phyloP scores from a whole-genome alignment of 164 flowering plant genomes.

The Umbilicus rupestris region DNA sequence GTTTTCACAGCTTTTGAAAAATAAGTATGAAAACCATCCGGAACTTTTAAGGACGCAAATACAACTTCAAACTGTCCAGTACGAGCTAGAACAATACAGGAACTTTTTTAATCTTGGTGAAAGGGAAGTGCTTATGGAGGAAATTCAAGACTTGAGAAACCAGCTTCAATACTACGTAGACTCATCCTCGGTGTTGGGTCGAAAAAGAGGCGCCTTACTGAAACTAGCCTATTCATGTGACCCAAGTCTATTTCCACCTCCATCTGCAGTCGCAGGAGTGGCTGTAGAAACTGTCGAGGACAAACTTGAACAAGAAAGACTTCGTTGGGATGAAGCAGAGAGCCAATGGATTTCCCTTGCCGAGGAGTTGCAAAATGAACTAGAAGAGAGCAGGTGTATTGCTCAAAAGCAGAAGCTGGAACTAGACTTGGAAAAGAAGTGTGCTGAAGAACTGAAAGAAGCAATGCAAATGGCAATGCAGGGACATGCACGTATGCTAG shows the following conservation, averaged over 20 bases:
- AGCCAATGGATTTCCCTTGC: conserved; percentile 83
- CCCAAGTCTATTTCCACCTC: conserved; percentile 33
- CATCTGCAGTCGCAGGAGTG: conserved; percentile 38
- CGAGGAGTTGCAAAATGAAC: conserved; percentile 68
- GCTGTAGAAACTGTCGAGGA: conserved; percentile 37
- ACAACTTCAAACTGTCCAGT: conserved; percentile 67
- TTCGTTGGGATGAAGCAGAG: conserved; percentile 68
- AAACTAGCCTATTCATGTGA: conserved; percentile 51
- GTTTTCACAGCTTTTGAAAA: conserved; percentile 58
- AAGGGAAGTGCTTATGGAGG: conserved; percentile 85
- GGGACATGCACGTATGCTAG: conserved; percentile 95
- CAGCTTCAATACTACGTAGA: conserved; percentile 74
- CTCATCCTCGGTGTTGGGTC: conserved; percentile 36
- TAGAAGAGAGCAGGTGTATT: conserved; percentile 45
- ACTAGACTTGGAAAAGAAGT: conserved; percentile 66
- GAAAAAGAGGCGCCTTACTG: conserved; percentile 36
- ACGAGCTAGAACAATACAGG: conserved; percentile 59
- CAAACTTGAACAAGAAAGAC: conserved; percentile 68
- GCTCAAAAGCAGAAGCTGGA: conserved; percentile 59
- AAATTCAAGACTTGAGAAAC: conserved; percentile 71
- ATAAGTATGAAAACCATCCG: conserved; percentile 83
- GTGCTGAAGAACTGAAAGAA: conserved; percentile 84
- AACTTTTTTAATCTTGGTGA: conserved; percentile 84
- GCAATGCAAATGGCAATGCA: conserved; percentile 95
- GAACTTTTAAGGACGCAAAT: conserved; percentile 56